phyloP scores from a whole-genome alignment of 2,329 filamentous ascomycete species.

The Microsporum audouinii region DNA sequence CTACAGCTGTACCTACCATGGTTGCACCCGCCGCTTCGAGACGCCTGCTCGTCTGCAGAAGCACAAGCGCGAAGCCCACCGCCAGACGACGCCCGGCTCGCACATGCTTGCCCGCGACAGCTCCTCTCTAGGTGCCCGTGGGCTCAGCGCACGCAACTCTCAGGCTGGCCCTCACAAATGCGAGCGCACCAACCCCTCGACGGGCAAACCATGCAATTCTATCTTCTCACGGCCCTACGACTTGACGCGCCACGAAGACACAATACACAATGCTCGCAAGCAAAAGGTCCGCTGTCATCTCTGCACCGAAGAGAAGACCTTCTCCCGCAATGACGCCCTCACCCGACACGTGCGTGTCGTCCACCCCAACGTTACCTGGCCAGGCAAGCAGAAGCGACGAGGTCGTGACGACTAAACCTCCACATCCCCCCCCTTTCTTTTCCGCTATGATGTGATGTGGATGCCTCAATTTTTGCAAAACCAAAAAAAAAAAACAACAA shows the following conservation, averaged over 20 bases:
- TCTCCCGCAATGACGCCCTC: slow-evolving; percentile 86
- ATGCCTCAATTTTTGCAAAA: background rate
- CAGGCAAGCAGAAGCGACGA: slow-evolving; percentile 47
- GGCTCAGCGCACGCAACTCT: slow-evolving; percentile 53
- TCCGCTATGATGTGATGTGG: background rate
- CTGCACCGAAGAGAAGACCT: slow-evolving; percentile 94
- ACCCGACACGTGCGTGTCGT: slow-evolving; percentile 91
- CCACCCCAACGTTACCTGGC: slow-evolving; percentile 75
- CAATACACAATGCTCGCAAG: slow-evolving; percentile 90
- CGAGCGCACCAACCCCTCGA: slow-evolving; percentile 85
- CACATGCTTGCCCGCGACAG: slow-evolving; percentile 30
- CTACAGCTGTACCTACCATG: slow-evolving; percentile 93
- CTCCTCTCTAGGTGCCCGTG: slow-evolving; percentile 32
- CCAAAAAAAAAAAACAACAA: background rate
- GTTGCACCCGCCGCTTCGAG: slow-evolving; percentile 78
- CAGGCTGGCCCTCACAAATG: slow-evolving; percentile 91
- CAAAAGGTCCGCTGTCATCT: slow-evolving; percentile 87
- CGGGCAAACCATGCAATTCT: slow-evolving; percentile 87
- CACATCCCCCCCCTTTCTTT: background rate
- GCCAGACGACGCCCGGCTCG: slow-evolving; percentile 53
- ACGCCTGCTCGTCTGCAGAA: slow-evolving; percentile 78
- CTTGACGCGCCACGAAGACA: slow-evolving; percentile 90
- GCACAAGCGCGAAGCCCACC: slow-evolving; percentile 88
- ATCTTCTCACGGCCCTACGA: slow-evolving; percentile 94
- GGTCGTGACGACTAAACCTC: slow-evolving; percentile 20